A percentile compares a stretch with the other conserved stretches of the same genome.
phyloP scores from a whole-genome alignment of 2,329 filamentous ascomycete species.

The Phoma sp. region DNA sequence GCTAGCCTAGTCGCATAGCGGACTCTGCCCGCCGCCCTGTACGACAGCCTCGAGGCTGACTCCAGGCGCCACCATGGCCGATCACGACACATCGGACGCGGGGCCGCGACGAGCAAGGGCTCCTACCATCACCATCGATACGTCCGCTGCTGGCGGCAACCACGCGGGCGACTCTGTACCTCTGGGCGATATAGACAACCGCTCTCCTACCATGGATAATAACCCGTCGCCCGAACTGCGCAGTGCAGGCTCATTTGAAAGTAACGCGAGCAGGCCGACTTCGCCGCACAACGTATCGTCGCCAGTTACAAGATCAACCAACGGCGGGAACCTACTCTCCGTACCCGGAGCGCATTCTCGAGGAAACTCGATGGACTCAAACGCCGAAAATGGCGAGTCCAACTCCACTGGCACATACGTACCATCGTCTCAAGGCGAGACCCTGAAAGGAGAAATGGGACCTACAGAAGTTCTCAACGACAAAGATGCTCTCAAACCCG shows the following conservation, averaged over 20 bases:
- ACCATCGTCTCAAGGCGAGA: conserved; percentile 51
- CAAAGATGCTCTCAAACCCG: conserved; percentile 74
- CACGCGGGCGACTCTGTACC: conserved; percentile 45
- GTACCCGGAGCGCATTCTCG: conserved; percentile 70
- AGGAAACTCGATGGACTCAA: conserved; percentile 72
- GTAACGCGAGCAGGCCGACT: conserved; percentile 68
- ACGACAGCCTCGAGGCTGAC: conserved; percentile 14
- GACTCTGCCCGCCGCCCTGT: conserved; percentile 19
- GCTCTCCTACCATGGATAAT: conserved; percentile 24
- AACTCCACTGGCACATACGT: conserved; percentile 67
- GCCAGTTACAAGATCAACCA: conserved; percentile 62
- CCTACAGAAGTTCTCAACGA: conserved; percentile 67
- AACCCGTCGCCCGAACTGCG: conserved; percentile 56
- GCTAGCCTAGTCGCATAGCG: conserved; percentile 32
- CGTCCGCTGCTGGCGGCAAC: conserved; percentile 54
- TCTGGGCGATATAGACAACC: conserved; percentile 44
- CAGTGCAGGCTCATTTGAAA: conserved; percentile 69
- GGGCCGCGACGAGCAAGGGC: conserved; percentile 51
- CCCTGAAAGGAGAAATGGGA: conserved; percentile 51
- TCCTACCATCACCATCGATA: conserved; percentile 62
- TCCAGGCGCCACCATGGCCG: conserved; percentile 40
- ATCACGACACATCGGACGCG: conserved; percentile 31
- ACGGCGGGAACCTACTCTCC: conserved; percentile 66
- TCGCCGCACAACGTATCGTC: conserved; percentile 74
- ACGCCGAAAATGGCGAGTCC: conserved; percentile 62